Base-by-base conservation (phyloP, 805 yeast species). In the Lachancea waltii region DNA sequence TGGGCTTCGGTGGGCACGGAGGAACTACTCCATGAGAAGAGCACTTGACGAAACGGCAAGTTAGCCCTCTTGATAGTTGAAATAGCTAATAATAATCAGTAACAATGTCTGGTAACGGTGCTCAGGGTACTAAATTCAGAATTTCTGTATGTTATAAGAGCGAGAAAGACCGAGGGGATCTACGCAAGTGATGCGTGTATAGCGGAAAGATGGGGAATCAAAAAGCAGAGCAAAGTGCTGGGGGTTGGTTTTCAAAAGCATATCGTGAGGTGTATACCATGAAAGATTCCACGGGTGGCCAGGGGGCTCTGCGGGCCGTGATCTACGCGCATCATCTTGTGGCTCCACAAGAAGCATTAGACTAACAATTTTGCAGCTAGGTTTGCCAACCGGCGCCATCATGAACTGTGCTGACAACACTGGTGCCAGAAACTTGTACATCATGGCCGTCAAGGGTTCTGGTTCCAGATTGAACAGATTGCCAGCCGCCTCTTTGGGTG, bases 401-500 rank as follows among this genome's bases (percentile, higher is more conserved):
- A 82, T 92, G 78, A 94, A 94, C 89, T 92, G 99, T 79, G 89
- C 94, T 75, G 99, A 92, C 73, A 92, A 92, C 95, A 77, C 94
- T 64, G 99, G 99, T 80, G 99, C 98, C 66, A 89, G 97, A 80
- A 90, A 89, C 85, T 82, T 92, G 66, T 85, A 87, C 83, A 80
- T 92, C 77, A 74, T 92, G 68, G 90, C 99, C 77, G 99, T 92
- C 68, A 92, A 90, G 79, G 97, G 97, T 68, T 71, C 77, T 69
- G 98, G 98, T 81, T 97, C 98, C 62, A 89, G 97, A 83, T 83
- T 92, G 70, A 94, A 90, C 90, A 92, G 98, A 82, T 83, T 92
- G 64, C 99, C 99, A 72, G 98, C 98, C 67, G 98, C 97, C 62
- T 87, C 97, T 65, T 90, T 92, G 62, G 99, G 99, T 80, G 99